Evolutionary conservation across 306 rosid species (phyloP).

Genomic region (Prosopis cineraria): DNA sequence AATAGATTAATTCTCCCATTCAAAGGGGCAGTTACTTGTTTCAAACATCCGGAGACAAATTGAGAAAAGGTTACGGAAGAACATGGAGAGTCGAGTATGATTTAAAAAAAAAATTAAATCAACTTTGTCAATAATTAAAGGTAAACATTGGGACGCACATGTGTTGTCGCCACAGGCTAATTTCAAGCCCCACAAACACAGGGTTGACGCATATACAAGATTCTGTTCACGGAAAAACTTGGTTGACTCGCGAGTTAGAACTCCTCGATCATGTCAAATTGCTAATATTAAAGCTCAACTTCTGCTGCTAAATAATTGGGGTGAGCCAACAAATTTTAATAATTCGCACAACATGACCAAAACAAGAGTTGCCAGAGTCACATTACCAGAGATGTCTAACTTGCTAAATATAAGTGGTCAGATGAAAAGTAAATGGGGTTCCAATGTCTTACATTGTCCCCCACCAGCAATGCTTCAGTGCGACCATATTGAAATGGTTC

Average conservation of each 20-base stretch:
- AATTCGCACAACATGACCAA: neutral
- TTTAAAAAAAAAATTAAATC: neutral
- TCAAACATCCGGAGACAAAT: neutral
- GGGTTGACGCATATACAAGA: neutral
- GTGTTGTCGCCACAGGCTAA: neutral
- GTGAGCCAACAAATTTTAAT: neutral
- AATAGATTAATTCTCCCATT: too few relatives aligned
- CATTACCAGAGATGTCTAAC: neutral
- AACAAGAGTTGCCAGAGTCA: neutral
- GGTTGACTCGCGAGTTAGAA: neutral
- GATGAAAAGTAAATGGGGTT: slow-evolving; percentile 1
- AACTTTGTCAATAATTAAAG: neutral
- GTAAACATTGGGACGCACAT: neutral
- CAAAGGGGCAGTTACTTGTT: too few relatives aligned
- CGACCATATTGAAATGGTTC: neutral
- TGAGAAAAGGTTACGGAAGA: neutral
- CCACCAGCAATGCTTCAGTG: slow-evolving; percentile 13
- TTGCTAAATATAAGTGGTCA: neutral
- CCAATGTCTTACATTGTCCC: slow-evolving; percentile 26
- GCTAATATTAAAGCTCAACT: neutral
- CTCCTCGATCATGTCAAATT: neutral
- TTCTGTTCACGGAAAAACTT: neutral
- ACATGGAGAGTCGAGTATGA: neutral
- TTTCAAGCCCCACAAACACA: neutral
- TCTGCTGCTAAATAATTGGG: neutral